Base-by-base conservation (phyloP, 1,284 basidiomycete genomes). In the Takashimella koratensis region DNA sequence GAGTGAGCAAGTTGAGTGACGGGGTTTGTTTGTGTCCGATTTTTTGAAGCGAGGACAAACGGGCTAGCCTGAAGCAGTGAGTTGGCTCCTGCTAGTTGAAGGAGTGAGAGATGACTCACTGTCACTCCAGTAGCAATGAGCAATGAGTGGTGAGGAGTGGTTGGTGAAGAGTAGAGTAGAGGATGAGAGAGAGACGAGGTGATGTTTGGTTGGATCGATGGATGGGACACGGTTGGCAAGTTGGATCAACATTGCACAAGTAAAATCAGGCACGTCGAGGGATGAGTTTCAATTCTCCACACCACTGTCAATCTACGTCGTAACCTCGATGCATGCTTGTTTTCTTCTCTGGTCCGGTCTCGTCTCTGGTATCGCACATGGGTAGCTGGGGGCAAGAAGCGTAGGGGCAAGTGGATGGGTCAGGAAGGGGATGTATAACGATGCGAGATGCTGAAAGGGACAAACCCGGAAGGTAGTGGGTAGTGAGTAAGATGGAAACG, bases 151-250 rank as follows among this genome's bases (percentile, higher is more conserved):
- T 6, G 21, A 12, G n/a, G 13, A 24, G 8, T 10, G 36, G 20
- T 16, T 23, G 22, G 8, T 26, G 24, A 19, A 23, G 21, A 22
- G n/a, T 51, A 22, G 5, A n/a, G 13, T 8, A 20, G 19, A n/a
- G 3, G 30, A 13, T 43, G 16, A n/a, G 21, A 8, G 5, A 10
- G 44, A 8, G 39, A 39, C 10, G 40, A 23, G 47, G 24, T 23
- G 48, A 44, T n/a, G 21, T 25, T 55, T 48, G 45, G n/a, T 50
- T 12, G 46, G n/a, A n/a, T n/a, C n/a, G n/a, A n/a, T n/a, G n/a
- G n/a, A n/a, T n/a, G n/a, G n/a, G 43, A 36, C 27, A 44, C 43
- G 49, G 39, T 45, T 51, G 22, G 13, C 10, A 24, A 45, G 22
- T 45, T 10, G 21, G 6, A 11, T 47, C 24, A 47, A 27, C 24